These are phyloP conservation scores for Citrullus colocynthis DNA, from an alignment of 306 rosid genomes.

Conservation along the genomic window DNA sequence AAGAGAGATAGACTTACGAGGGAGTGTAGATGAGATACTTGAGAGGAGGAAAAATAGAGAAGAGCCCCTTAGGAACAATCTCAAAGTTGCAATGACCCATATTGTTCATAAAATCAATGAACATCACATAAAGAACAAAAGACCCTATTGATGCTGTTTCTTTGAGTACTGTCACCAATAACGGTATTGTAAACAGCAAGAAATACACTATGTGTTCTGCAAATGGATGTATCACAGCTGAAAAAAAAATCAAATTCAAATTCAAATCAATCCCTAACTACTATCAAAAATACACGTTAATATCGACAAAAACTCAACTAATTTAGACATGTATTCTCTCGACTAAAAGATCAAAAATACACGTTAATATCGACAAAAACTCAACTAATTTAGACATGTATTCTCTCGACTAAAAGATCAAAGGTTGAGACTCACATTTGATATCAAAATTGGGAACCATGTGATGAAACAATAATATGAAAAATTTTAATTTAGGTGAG, in stretches of 20 bases:
- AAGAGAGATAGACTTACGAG: slow-evolving; percentile 35
- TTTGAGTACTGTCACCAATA: slow-evolving; percentile 13
- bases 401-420: too few relatives aligned
- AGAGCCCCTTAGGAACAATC: slow-evolving; percentile 29
- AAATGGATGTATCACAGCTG: slow-evolving; percentile 68
- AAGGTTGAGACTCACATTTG: too few relatives aligned
- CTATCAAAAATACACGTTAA: too few relatives aligned
- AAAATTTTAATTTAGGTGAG: too few relatives aligned
- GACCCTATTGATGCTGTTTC: slow-evolving; percentile 21
- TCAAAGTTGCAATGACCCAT: slow-evolving; percentile 69
- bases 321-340: too few relatives aligned
- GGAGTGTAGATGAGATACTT: slow-evolving; percentile 54
- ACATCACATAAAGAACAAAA: slow-evolving; percentile 19
- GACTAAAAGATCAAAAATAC: too few relatives aligned
- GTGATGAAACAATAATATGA: too few relatives aligned
- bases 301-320: too few relatives aligned
- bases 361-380: too few relatives aligned
- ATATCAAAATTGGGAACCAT: too few relatives aligned
- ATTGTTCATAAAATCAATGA: slow-evolving; percentile 56
- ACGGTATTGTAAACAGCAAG: slow-evolving; percentile 37
- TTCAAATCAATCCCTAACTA: too few relatives aligned
- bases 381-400: too few relatives aligned
- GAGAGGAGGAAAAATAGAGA: slow-evolving; percentile 32
- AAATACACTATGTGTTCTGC: slow-evolving; percentile 44
- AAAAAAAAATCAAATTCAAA: background rate